Evolutionary conservation across 768 basidiomycete genomes (phyloP), one percentile per base, ranked within the genome.

Genomic region (Filobasidium floriforme): DNA sequence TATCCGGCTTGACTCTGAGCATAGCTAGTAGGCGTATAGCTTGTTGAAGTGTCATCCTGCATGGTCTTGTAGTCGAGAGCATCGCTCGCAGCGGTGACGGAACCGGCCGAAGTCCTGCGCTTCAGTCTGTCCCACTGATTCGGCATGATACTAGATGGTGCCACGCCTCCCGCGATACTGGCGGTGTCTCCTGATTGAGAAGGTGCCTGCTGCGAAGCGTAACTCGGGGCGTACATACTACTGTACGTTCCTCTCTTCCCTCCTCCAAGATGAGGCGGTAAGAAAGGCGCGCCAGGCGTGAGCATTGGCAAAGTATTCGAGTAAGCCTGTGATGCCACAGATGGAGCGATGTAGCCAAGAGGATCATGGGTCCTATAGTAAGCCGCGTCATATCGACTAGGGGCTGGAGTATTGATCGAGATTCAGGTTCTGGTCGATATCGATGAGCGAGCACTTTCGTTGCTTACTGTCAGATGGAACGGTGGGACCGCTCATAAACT

Each of bases 301-400:
- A 92, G 93, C 83, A 89, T 85, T 18, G 92, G 92, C 37, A 94
- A 81, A 28, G 90, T 90, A 11, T 92, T 92, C 1, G 92, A 89
- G 75, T 96, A 93, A 0, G 94, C 93, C 78, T 99, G 96, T 1
- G 94, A 98, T 63, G 92, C 88, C 55, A 98, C 85, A 2, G 94
- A 97, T 7, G 91, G 90, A 1, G 92, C 92, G 70, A 97, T 94
- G 77, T 93, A 93, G 6, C 89, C 88, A 62, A 93, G 83, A 0
- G 92, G 86, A 75, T 97, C 93, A 79, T 97, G 92, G 0, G 90
- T 90, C 66, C 92, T 87, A 79, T 92, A 98, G 82, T 96, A 98
- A 75, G 88, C 87, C 52, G 92, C 84, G 78, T 98, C 94, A 79
- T 97, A 98, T 65, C 92, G 89, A 73, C 90, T 92, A 3, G 92